phyloP scores from a whole-genome alignment of 305 asterid genomes.

The Solanum hybrid region DNA sequence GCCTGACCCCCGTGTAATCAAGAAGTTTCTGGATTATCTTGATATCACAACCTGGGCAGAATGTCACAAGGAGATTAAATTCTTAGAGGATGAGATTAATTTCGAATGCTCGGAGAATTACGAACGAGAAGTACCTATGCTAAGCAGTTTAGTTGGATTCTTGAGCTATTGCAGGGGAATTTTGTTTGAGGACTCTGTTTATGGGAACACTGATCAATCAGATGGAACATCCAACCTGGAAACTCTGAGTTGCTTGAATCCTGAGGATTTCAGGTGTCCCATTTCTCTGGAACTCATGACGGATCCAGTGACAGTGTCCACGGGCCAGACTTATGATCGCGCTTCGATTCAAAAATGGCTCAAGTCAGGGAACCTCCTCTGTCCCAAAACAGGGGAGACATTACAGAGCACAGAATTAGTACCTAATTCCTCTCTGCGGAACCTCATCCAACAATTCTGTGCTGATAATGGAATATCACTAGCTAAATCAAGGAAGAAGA shows the following conservation, averaged over 20 bases:
- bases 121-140: constrained; percentile 34
- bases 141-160: constrained; percentile 46
- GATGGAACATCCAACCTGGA: constrained; percentile 32
- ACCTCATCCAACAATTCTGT: constrained; percentile 57
- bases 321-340: constrained; percentile 76
- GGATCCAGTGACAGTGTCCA: constrained; percentile 68
- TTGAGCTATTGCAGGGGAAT: constrained; percentile 59
- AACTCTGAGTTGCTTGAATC: constrained; percentile 40
- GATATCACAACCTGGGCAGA: constrained; percentile 41
- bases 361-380: constrained; percentile 49
- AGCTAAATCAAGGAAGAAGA: constrained; percentile 41
- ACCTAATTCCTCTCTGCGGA: constrained; percentile 44
- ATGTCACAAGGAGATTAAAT: constrained; percentile 45
- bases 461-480: constrained; percentile 50
- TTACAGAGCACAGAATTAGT: constrained; percentile 41
- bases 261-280: constrained; percentile 72
- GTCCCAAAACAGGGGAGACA: constrained; percentile 67
- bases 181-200: constrained; percentile 36
- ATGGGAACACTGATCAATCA: constrained; percentile 20
- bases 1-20: constrained; percentile 40
- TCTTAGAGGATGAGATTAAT: constrained; percentile 41
- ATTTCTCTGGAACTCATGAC: constrained; percentile 73
- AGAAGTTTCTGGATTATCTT: constrained; percentile 38
- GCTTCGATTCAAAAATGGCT: constrained; percentile 71
- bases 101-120: constrained; percentile 21